Evolutionary conservation across 2,329 filamentous ascomycete genomes (phyloP).

Genomic region (Orbilia ellipsospora): DNA sequence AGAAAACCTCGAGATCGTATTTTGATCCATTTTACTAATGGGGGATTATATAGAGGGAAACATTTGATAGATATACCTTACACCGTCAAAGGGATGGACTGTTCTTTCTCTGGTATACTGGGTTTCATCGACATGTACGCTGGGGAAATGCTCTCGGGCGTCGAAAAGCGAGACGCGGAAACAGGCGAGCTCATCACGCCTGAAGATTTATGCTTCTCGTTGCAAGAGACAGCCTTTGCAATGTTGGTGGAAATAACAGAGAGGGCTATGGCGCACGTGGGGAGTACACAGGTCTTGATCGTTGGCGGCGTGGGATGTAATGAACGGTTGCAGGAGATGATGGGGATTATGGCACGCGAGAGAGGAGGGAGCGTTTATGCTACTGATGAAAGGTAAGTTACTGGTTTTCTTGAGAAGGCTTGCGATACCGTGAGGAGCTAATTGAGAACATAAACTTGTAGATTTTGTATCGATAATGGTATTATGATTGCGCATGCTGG

Average conservation of each 20-base stretch:
- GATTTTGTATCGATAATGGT: conserved; percentile 97
- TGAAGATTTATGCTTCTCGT: conserved; percentile 88
- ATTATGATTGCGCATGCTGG: conserved; percentile 99
- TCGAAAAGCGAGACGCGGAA: conserved; percentile 51
- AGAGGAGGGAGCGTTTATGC: conserved; percentile 90
- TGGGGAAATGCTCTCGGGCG: conserved; percentile 70
- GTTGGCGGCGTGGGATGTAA: conserved; percentile 97
- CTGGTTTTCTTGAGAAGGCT: not conserved
- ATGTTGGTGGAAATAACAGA: conserved; percentile 99
- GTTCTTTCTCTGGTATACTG: conserved; percentile 92
- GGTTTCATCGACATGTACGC: conserved; percentile 84
- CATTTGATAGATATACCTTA: conserved; percentile 89
- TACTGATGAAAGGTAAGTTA: conserved; percentile 79
- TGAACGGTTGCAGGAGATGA: conserved; percentile 95
- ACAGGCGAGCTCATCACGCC: conserved; percentile 72
- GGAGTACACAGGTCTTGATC: conserved; percentile 87
- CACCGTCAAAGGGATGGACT: conserved; percentile 98
- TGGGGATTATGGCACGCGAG: conserved; percentile 92
- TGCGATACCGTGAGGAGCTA: not conserved
- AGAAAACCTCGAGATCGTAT: not conserved
- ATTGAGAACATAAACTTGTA: not conserved
- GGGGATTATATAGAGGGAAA: conserved; percentile 63
- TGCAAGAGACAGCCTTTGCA: conserved; percentile 94
- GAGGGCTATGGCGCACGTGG: conserved; percentile 97
- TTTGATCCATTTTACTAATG: not conserved